Evolutionary conservation across 192 early-diverging fungal species (phyloP).

Genomic region (Coemansia sp.): DNA sequence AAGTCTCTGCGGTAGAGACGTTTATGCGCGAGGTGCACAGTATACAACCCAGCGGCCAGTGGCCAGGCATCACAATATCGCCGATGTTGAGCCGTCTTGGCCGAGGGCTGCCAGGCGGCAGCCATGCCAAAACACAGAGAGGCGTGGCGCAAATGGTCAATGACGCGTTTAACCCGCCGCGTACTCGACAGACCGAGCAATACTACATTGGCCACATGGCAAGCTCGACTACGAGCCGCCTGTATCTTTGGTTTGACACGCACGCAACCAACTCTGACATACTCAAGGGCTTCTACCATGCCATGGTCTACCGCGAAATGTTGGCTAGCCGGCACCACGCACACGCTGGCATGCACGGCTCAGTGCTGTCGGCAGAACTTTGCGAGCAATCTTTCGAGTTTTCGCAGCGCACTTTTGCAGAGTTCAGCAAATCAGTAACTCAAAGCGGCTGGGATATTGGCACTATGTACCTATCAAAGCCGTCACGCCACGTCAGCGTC

Average conservation of each 20-base stretch:
- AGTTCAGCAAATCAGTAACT: slow-evolving; percentile 11
- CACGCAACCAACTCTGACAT: slow-evolving; percentile 20
- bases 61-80: slow-evolving; percentile 29
- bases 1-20: slow-evolving; percentile 28
- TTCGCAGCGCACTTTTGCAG: slow-evolving; percentile 24
- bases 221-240: neutral
- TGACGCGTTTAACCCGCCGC: slow-evolving; percentile 16
- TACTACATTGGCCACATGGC: slow-evolving; percentile 37
- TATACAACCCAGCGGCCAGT: slow-evolving; percentile 2
- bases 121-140: neutral
- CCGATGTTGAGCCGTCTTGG: slow-evolving; percentile 7
- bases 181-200: neutral
- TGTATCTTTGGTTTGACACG: slow-evolving; percentile 31
- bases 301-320: slow-evolving; percentile 16
- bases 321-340: neutral
- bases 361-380: neutral
- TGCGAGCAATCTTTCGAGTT: slow-evolving; percentile 18
- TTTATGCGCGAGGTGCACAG: slow-evolving; percentile 35
- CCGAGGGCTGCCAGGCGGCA: neutral
- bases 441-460: slow-evolving; percentile 31
- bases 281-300: slow-evolving; percentile 33
- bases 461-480: slow-evolving; percentile 31
- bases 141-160: slow-evolving; percentile 17
- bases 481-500: slow-evolving; percentile 15
- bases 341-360: neutral